Evolutionary conservation across 805 yeast genomes (phyloP).

Genomic region (Vanderwaltozyma verrucispora): DNA sequence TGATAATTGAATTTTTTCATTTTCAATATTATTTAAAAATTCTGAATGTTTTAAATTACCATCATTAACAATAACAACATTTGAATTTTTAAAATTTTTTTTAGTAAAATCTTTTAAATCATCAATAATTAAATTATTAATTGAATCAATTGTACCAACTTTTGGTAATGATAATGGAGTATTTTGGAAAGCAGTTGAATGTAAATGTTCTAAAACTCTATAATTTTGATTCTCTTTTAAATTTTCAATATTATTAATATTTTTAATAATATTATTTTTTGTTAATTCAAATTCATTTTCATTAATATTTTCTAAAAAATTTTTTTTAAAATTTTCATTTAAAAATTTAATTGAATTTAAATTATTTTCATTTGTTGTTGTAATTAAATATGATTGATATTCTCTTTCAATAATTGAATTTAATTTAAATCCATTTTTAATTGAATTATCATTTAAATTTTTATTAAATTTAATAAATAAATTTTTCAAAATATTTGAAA

Average conservation of each 20-base stretch:
- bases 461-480: constrained; percentile 32
- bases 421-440: constrained; percentile 45
- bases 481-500: constrained; percentile 52
- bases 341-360: constrained; percentile 44
- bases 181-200: constrained; percentile 80
- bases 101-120: constrained; percentile 50
- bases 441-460: constrained; percentile 22
- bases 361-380: constrained; percentile 38
- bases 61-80: constrained; percentile 55
- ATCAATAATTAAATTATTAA: constrained; percentile 43
- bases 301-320: constrained; percentile 24
- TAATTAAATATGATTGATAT: constrained; percentile 50
- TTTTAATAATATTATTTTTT: constrained; percentile 36
- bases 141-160: constrained; percentile 60
- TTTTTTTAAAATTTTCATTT: constrained; percentile 25
- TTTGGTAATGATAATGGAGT: constrained; percentile 70
- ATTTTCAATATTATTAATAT: constrained; percentile 47
- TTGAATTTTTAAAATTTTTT: constrained; percentile 49
- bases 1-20: constrained; percentile 30
- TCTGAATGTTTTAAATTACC: constrained; percentile 66
- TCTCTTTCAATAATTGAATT: constrained; percentile 50
- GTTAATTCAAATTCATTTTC: constrained; percentile 39
- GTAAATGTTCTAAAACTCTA: constrained; percentile 61
- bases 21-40: constrained; percentile 55
- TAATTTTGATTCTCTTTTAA: constrained; percentile 36